Conservation (phyloP, 78 protist genomes). For the Monosiga brevicollis region DNA sequence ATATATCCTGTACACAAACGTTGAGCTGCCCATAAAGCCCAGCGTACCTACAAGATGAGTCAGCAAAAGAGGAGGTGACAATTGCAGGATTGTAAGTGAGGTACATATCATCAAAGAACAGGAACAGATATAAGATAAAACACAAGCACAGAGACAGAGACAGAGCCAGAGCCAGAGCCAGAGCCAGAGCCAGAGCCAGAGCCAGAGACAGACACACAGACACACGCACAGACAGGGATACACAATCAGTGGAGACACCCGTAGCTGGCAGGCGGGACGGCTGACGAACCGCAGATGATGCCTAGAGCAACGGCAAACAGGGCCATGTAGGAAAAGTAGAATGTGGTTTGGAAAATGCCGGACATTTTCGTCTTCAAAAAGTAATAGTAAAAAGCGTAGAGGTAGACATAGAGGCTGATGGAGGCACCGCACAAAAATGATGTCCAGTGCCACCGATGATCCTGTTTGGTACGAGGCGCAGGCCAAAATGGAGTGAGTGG, state of each 20-base stretch:
- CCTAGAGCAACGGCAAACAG: constrained; percentile 45
- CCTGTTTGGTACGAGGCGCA: not conserved
- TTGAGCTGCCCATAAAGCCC: constrained; percentile 8
- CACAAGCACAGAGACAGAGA: not conserved
- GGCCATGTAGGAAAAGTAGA: constrained; percentile 56
- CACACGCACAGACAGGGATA: not conserved
- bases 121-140: not conserved
- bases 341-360: constrained; percentile 67
- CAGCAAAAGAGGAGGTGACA: not conserved
- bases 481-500: no score
- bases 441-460: constrained; percentile 65
- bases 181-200: not conserved
- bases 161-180: not conserved
- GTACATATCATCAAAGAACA: not conserved
- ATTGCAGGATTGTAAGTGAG: not conserved
- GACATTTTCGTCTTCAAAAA: constrained; percentile 59
- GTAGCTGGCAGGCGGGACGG: not conserved
- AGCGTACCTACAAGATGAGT: constrained; percentile 8
- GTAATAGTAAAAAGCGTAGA: constrained; percentile 80
- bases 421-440: constrained; percentile 52
- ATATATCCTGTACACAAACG: constrained; percentile 38
- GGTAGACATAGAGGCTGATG: constrained; percentile 60
- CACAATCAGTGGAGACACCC: not conserved
- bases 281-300: constrained; percentile 46
- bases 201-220: not conserved